A percentile compares a stretch with the other conserved stretches of the same genome.
Evolutionary conservation across 2,329 filamentous ascomycete genomes (phyloP).

Genomic region (Dryadomyces sulphureus): DNA sequence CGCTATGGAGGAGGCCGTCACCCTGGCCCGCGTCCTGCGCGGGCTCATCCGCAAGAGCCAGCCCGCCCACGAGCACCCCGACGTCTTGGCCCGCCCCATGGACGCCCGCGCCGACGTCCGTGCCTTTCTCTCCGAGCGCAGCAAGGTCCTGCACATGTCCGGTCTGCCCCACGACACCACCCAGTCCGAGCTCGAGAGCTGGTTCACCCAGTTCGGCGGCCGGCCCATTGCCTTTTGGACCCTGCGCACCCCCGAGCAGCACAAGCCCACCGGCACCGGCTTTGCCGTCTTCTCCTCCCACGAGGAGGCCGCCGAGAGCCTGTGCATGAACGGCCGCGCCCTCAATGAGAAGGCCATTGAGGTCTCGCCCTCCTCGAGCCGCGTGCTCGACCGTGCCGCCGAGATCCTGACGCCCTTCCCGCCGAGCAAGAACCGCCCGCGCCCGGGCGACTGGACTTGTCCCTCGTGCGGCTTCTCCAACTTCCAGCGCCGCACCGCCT

Average conservation of each 20-base stretch:
- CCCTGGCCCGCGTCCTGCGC: conserved; percentile 78
- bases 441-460: conserved; percentile 97
- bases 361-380: conserved; percentile 92
- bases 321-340: conserved; percentile 98
- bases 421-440: conserved; percentile 93
- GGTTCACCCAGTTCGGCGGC: conserved; percentile 98
- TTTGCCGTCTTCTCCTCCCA: conserved; percentile 98
- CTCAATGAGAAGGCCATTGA: conserved; percentile 98
- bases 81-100: conserved; percentile 89
- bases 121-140: conserved; percentile 88
- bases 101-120: conserved; percentile 92
- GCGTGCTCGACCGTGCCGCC: conserved; percentile 85
- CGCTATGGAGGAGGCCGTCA: conserved; percentile 95
- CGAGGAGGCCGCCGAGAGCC: conserved; percentile 94
- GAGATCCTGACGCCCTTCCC: conserved; percentile 96
- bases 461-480: conserved; percentile 98
- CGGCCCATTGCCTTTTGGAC: conserved; percentile 99
- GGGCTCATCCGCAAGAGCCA: conserved; percentile 94
- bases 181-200: conserved; percentile 95
- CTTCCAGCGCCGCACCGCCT: conserved; percentile 95
- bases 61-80: conserved; percentile 81
- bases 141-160: conserved; percentile 97
- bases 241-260: conserved; percentile 89
- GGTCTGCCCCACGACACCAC: conserved; percentile 95
- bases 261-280: conserved; percentile 97